Evolutionary conservation across 2,329 filamentous ascomycete species (phyloP), one percentile per base, ranked within the genome.

Genomic region (Nigrospora sphaerica): DNA sequence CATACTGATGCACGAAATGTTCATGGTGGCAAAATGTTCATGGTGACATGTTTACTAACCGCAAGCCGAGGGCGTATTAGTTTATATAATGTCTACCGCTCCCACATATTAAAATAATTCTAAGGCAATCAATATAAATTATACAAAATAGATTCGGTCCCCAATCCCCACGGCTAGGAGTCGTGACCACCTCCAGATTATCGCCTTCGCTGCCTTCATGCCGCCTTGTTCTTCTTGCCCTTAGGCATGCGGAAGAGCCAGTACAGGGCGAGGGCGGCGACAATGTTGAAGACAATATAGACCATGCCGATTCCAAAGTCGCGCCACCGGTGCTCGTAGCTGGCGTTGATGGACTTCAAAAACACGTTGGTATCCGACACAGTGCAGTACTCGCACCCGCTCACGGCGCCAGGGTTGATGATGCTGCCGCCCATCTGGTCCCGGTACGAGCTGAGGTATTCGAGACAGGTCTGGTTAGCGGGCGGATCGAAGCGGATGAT

Each of bases 271-370:
- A 83, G 60, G 0, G 79, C 76, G 0, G 69, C 77, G 32, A 62
- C 61, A 14, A 81, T 62, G 55, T 85, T 84, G 59, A 83, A 78
- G 12, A 70, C 60, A 46, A 82, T 72, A 49, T 78, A 85, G 0
- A 70, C 73, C 68, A 75, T 81, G 45, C 82, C 64, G 18, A 86
- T 63, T 2, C 81, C 84, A 58, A 83, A 84, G 59, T 88, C 85
- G 47, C 83, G 74, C 83, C 83, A 88, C 23, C 81, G 68, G 31
- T 85, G 67, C 19, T 52, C 59, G 58, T 83, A 87, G 49, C 70
- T 59, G 46, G 76, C 72, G 41, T 70, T 67, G 41, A 80, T 71
- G 0, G 49, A 48, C 0, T 69, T 57, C 32, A 83, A 62, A 56
- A 72, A 80, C 3, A 57, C 51, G 55, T 84, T 78, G 2, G 78